Percentiles rank a stretch among this genome's conserved stretches.
phyloP scores from a whole-genome alignment of 208 protist species.

The Leptomonas pyrrhocoris region DNA sequence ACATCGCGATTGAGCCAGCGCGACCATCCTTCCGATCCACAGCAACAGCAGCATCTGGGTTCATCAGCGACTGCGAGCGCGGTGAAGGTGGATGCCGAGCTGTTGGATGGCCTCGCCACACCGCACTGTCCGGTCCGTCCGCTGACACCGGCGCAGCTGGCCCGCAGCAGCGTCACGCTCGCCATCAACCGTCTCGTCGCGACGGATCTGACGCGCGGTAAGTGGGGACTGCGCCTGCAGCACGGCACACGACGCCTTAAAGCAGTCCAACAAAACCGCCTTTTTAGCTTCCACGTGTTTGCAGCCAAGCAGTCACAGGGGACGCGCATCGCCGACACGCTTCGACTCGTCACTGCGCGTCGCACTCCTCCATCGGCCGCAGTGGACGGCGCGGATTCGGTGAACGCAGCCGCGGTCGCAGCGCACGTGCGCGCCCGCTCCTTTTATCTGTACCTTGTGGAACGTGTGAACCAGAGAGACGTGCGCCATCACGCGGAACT shows the following conservation, averaged over 20 bases:
- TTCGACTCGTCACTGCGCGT: constrained; percentile 25
- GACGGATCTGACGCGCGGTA: constrained; percentile 34
- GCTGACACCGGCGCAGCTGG: constrained; percentile 39
- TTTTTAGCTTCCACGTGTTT: constrained; percentile 79
- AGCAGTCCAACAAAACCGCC: constrained; percentile 51
- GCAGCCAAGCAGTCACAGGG: constrained; percentile 62
- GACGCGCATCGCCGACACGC: constrained; percentile 62
- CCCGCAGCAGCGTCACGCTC: constrained; percentile 59
- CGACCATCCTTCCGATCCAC: too few relatives aligned
- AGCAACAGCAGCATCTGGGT: neutral
- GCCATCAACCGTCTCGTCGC: constrained; percentile 61
- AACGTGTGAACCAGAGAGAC: constrained; percentile 50
- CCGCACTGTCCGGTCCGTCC: constrained; percentile 26
- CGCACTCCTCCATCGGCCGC: neutral
- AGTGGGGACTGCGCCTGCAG: constrained; percentile 81
- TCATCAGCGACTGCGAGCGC: neutral
- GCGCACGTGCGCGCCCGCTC: constrained; percentile 21
- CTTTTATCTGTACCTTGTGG: constrained; percentile 61
- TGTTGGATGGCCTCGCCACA: constrained; percentile 32
- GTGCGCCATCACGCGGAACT: constrained; percentile 40
- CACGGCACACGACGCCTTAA: constrained; percentile 55
- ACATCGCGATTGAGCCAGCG: too few relatives aligned
- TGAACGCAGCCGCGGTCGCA: neutral
- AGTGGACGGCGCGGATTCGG: neutral
- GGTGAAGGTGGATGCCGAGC: constrained; percentile 9